Conservation (phyloP, 163 green algal genomes). For the Scenedesmus sp. region DNA sequence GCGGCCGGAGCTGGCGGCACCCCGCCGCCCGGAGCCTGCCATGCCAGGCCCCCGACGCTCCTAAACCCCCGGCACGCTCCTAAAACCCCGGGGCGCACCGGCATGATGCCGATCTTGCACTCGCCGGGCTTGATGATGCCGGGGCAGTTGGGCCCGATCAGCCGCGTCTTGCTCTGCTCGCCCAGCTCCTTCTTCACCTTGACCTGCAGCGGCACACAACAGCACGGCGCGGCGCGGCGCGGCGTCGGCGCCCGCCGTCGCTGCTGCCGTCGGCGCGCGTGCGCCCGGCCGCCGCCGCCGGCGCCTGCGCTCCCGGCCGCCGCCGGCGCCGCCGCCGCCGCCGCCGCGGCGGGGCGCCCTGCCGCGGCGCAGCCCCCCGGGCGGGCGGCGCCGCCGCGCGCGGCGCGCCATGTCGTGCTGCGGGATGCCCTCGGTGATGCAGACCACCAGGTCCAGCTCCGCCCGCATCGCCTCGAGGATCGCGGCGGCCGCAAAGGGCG, state of each 20-base stretch:
- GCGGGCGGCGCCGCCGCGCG: background rate
- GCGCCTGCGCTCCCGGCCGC: too few relatives aligned
- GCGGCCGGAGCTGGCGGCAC: too few relatives aligned
- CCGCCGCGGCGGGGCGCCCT: background rate
- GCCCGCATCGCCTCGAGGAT: conserved; percentile 95
- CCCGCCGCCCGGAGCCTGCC: too few relatives aligned
- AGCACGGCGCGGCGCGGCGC: too few relatives aligned
- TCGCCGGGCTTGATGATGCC: conserved; percentile 99
- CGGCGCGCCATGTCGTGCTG: conserved; percentile 93
- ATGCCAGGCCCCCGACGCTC: too few relatives aligned
- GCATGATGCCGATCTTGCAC: conserved; percentile 99
- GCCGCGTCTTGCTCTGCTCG: conserved; percentile 88
- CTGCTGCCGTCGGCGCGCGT: too few relatives aligned
- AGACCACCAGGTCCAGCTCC: conserved; percentile 97
- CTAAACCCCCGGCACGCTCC: too few relatives aligned
- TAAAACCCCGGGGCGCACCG: too few relatives aligned
- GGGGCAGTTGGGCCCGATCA: conserved; percentile 99
- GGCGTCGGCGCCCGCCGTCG: too few relatives aligned
- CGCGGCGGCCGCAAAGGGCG: conserved; percentile 91
- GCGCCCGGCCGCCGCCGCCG: too few relatives aligned
- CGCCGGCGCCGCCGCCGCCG: background rate
- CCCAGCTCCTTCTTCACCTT: conserved; percentile 89
- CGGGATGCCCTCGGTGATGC: conserved; percentile 99
- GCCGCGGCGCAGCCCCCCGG: background rate
- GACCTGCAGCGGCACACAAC: conserved; percentile 58